These are phyloP conservation scores for Arabidopsis lyrata DNA, from an alignment of 441 rosid species.

Conservation along the genomic window DNA sequence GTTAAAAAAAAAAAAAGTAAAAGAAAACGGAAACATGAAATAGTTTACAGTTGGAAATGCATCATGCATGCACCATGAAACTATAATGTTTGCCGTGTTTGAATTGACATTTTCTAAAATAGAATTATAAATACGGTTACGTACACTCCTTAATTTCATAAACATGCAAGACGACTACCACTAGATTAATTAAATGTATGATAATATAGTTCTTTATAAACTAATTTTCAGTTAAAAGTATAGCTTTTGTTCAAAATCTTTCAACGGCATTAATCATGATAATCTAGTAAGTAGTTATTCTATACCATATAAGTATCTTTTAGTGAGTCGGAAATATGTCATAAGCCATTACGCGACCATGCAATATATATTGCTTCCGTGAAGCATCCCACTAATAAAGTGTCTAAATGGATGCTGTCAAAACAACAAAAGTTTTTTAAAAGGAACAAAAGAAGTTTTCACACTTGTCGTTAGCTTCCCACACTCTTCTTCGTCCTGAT, in stretches of 20 bases:
- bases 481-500: conserved; percentile 29
- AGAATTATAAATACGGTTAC: neutral
- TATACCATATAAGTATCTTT: neutral
- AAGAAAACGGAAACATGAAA: neutral
- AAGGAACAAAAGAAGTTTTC: conserved; percentile 14
- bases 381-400: conserved; percentile 41
- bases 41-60: neutral
- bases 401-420: conserved; percentile 1
- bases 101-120: neutral
- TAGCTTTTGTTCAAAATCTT: neutral
- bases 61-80: conserved; percentile 6
- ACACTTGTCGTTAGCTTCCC: conserved; percentile 15
- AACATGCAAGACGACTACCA: neutral
- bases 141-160: neutral
- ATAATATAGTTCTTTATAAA: neutral
- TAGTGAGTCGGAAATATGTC: conserved; percentile 24
- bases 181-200: too few relatives aligned
- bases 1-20: neutral
- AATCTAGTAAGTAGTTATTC: neutral
- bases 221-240: neutral
- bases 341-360: conserved; percentile 24
- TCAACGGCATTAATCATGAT: conserved; percentile 21
- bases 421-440: neutral
- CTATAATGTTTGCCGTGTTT: conserved; percentile 9
- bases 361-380: conserved; percentile 27